Percentiles rank a stretch among this genome's conserved stretches.
phyloP scores from a whole-genome alignment of 2,329 filamentous ascomycete genomes.

The Tolypocladium pustulatum region DNA sequence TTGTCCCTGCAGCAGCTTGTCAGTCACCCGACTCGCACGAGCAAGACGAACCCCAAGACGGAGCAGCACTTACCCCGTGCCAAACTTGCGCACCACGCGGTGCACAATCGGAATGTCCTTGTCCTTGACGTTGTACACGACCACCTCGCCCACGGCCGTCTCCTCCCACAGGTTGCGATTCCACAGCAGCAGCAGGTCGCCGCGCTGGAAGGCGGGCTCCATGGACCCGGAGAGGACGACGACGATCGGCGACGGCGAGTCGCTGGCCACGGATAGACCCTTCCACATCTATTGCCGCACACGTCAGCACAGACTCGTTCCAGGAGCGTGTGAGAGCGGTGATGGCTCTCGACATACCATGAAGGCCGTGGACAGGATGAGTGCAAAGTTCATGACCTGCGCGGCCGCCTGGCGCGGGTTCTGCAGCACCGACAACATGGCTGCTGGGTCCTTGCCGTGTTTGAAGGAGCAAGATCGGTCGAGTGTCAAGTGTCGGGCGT shows the following conservation, averaged over 20 bases:
- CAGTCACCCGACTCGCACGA: not conserved
- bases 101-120: constrained; percentile 99
- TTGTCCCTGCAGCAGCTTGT: constrained; percentile 29
- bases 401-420: constrained; percentile 73
- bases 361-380: constrained; percentile 83
- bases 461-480: not conserved
- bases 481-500: no score
- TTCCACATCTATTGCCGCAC: constrained; percentile 61
- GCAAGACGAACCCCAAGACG: not conserved
- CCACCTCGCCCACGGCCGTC: constrained; percentile 46
- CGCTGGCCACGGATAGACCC: constrained; percentile 66
- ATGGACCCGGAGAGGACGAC: constrained; percentile 78
- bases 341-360: constrained; percentile 47
- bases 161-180: constrained; percentile 54
- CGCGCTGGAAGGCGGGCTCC: constrained; percentile 74
- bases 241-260: constrained; percentile 69
- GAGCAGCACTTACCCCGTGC: constrained; percentile 34
- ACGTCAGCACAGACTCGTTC: constrained; percentile 6
- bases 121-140: constrained; percentile 68
- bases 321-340: not conserved
- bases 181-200: constrained; percentile 68
- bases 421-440: constrained; percentile 58
- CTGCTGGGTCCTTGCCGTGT: not conserved
- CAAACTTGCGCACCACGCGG: constrained; percentile 69
- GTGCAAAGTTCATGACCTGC: constrained; percentile 81